Evolutionary conservation across 495 filamentous ascomycete genomes (phyloP), one percentile per base, ranked within the genome.

Genomic region (Neurospora terricola): DNA sequence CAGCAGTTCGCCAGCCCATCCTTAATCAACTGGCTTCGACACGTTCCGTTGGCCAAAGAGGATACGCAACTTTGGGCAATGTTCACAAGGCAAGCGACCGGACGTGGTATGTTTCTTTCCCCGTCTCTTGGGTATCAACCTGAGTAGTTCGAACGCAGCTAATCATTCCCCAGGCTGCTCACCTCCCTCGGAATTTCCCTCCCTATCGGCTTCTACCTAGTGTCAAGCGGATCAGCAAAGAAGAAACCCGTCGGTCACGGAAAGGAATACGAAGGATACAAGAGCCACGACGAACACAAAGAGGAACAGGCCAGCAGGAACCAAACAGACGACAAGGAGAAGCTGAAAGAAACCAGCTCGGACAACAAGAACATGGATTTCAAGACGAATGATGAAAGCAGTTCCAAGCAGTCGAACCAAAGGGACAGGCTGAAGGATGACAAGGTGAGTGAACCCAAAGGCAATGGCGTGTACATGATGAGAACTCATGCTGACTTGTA

Each of bases 251-350:
- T 21, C 38, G 48, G 54, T 18, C n/a, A 69, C 39, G 23, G 62
- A 18, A 37, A 54, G 38, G 66, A 36, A 40, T 27, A 75, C 38
- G 42, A 73, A 23, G 39, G 27, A 11, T 71, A 34, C 40, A 59
- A 21, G 45, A 21, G 66, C 21, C 27, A 40, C 14, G 27, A 69
- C 14, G 21, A 70, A 42, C 23, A 66, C n/a, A 11, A 18, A 4
- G 30, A 66, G 6, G 59, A 40, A 23, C 27, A 39, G 38, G 6
- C 71, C 8, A 21, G 39, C 45, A 73, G 21, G 85, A 88, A 70
- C 85, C 86, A 69, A n/a, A 8, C 42, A 21, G 37, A 69, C 8
- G 42, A 48, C 18, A 18, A 66, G 14, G 54, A 34, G 27, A 66
- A 34, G 27, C 54, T 34, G 14, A 66, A 34, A 18, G 30, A 66